Conservation (phyloP, 441 rosid species). For the Gossypium aridum region DNA sequence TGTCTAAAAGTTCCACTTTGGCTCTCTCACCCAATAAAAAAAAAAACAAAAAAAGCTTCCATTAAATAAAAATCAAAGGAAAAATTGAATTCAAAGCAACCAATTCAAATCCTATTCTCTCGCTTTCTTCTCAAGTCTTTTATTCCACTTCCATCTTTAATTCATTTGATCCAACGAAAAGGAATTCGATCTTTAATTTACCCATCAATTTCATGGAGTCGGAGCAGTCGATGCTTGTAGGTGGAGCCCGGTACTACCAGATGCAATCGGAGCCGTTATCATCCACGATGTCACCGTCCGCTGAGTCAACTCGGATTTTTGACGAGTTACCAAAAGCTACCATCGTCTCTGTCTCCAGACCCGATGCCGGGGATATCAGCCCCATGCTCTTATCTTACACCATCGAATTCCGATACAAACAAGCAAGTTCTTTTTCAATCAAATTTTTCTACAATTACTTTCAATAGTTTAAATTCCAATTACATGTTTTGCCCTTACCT, state of each 20-base stretch:
- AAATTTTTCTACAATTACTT: background rate
- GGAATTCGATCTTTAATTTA: background rate
- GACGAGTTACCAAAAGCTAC: conserved; percentile 80
- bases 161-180: background rate
- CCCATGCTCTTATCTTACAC: conserved; percentile 83
- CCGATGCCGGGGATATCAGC: conserved; percentile 87
- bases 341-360: conserved; percentile 83
- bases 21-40: background rate
- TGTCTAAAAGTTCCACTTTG: background rate
- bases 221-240: conserved; percentile 62
- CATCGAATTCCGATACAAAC: conserved; percentile 83
- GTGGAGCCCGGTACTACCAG: conserved; percentile 57
- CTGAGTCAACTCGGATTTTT: conserved; percentile 64
- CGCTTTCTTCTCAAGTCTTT: background rate
- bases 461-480: background rate
- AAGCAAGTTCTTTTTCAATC: conserved; percentile 35
- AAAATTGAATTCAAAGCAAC: background rate
- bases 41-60: background rate
- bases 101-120: conserved; percentile 1
- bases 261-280: conserved; percentile 65
- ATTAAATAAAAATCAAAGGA: background rate
- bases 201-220: conserved; percentile 43
- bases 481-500: background rate
- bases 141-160: background rate
- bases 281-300: conserved; percentile 47